Base-by-base conservation (phyloP, 805 yeast species). In the Ogataea philodendri region DNA sequence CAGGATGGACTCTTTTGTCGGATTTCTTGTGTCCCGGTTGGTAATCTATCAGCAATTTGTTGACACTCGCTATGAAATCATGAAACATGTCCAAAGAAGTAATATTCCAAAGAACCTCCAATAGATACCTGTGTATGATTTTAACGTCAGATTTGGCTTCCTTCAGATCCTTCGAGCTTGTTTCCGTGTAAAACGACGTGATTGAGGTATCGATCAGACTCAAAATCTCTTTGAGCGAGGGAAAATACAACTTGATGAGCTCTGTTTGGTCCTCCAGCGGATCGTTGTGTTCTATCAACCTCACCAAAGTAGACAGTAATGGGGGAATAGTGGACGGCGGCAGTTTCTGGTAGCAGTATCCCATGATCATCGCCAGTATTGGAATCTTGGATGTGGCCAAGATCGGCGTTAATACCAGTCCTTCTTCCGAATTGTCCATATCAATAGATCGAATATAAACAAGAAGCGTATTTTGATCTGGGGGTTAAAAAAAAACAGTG, bases 321-420 rank as follows among this genome's bases (percentile, higher is more conserved):
- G 72, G 66, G 5, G 70, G 63, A 15, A 60, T 54, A 17, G 62
- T 53, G 14, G 51, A 46, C 10, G 55, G 44, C 5, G 76, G 76
- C 2, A 72, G 44, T 10, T 54, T 52, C 7, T 63, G 63, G 9
- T 63, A 52, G 29, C 76, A 63, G 45, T 74, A 73, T 0, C 70
- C 69, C 10, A 66, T 65, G 5, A 78, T 63, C 9, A 80, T 49
- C 3, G 70, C 56, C 7, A 78, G 47, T 1, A 78, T 46, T 2
- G 78, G 73, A 0, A 80, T 56, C 44, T 74, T 76, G 37, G 74
- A 69, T 1, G 84, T 78, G 5, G 81, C 71, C 17, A 79, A 45
- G 1, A 62, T 50, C 3, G 69, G 65, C 1, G 72, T 63, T 15
- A 70, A 30, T 3, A 55, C 43, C 22, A 52, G 30, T 9, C 35